Base-by-base conservation (phyloP, 1,139 yeast species). In the Candida dubliniensis region DNA sequence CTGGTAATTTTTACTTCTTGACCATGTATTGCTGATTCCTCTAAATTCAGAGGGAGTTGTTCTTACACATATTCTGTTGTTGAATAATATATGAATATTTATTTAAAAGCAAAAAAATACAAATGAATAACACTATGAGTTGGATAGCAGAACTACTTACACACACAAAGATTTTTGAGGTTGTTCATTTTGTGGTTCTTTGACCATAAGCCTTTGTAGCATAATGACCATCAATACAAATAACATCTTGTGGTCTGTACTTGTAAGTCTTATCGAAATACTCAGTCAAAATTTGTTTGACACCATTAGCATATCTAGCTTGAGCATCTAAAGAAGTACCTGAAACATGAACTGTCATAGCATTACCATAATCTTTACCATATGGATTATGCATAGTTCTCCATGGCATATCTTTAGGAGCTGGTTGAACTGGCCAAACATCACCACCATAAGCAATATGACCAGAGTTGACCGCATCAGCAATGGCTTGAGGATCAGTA, bases 271-370 rank as follows among this genome's bases (percentile, higher is more conserved):
- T 80, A 45, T 77, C 58, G 61, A 87, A 79, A 69, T 80, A 86
- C 34, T 81, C 74, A 46, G 74, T 70, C 66, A 87, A 76, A 54
- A 87, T 84, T 51, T 67, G 67, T 68, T 81, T 77, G 41, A 82
- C 82, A 45, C 95, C 95, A 15, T 64, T 65, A 24, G 93, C 81
- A 57, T 87, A 87, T 58, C 95, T 76, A 34, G 71, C 71, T 69
- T 87, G 95, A 38, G 95, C 93, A 63, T 86, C 95, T 54, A 87
- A 69, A 40, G 88, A 81, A 29, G 93, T 82, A 49, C 95, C 95
- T 44, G 87, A 81, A 51, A 83, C 78, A 60, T 86, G 95, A 27
- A 93, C 91, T 42, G 89, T 84, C 93, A 86, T 84, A 48, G 93
- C 93, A 58, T 87, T 87, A 54, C 93, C 93, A 15, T 43, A 45